Base-by-base conservation (phyloP, 495 filamentous ascomycete genomes). In the Cudoniella acicularis region DNA sequence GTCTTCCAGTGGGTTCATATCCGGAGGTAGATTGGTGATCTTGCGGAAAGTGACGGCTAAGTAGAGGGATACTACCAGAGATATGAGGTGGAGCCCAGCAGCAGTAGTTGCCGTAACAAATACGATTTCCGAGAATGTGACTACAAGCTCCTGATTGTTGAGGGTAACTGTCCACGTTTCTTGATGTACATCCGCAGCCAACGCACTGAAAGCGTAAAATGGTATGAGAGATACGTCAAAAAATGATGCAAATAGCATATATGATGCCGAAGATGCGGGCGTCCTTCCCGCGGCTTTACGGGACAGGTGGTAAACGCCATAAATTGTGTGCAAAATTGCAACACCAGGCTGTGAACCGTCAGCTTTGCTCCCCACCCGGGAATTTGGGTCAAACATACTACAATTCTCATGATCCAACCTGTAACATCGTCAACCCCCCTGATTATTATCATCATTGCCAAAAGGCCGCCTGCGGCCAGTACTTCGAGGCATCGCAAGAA, bases 1-100 rank as follows among this genome's bases (percentile, higher is more conserved):
- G 63, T 88, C 84, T 65, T 96, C 92, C 8, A 96, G 73, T 8
- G 92, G 92, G 63, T 96, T 96, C 87, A 95, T 89, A 64, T 96
- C 92, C 0, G 92, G 92, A 1, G 92, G 92, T 54, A 96, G 79
- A 13, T 76, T 75, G 22, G 84, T 75, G 63, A 96, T 96, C 62
- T 89, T 84, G 10, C 85, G 83, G 84, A 96, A 96, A 60, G 88
- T 80, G 50, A 89, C 64, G 1, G 81, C 81, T 6, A 96, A 77
- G 63, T 84, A 95, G 20, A 88, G 68, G 1, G 87, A 88, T 24
- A 95, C 75, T 10, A 72, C 72, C 3, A 92, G 69, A 2, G 89
- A 90, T 9, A 92, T 54, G 1, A 85, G 71, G 67, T 96, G 91
- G 10, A 95, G 64, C 6, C 79, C 84, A 40, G 75, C 86, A 25